These are phyloP conservation scores for Pythium vanterpoolii DNA, from an alignment of 352 stramenopile genomes.

Conservation along the genomic window DNA sequence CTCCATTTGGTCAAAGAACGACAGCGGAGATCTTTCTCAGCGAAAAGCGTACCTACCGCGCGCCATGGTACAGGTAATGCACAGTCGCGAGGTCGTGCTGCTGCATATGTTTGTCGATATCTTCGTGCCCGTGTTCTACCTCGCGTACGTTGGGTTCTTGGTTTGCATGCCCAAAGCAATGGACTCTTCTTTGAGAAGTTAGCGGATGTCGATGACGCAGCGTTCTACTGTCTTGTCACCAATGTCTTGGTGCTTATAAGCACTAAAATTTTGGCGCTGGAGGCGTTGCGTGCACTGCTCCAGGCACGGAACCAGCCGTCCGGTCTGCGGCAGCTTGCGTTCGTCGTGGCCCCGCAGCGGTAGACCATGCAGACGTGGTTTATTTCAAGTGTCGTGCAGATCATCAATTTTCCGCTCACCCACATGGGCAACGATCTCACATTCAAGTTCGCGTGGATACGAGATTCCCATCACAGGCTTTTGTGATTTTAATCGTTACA, in stretches of 20 bases:
- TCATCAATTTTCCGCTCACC: constrained; percentile 11
- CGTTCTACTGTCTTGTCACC: not conserved
- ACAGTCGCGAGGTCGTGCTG: constrained; percentile 19
- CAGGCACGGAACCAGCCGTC: not conserved
- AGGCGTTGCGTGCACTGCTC: not conserved
- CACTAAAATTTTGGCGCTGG: not conserved
- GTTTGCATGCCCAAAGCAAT: not conserved
- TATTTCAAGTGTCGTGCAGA: not conserved
- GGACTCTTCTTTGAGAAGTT: constrained; percentile 3
- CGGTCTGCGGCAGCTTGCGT: constrained; percentile 5
- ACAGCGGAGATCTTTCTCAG: not conserved
- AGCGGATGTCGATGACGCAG: not conserved
- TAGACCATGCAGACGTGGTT: constrained; percentile 16
- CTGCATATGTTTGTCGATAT: constrained; percentile 17
- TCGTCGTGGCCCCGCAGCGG: constrained; percentile 3
- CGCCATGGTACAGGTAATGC: constrained; percentile 7
- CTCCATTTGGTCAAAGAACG: too few relatives aligned
- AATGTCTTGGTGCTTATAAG: not conserved
- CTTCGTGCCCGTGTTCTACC: constrained; percentile 13
- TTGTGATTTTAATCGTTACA: not conserved
- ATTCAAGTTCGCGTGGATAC: constrained; percentile 14
- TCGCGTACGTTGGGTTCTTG: constrained; percentile 7
- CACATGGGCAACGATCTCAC: constrained; percentile 20
- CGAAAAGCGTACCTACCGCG: not conserved
- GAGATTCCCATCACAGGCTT: not conserved